phyloP scores from a whole-genome alignment of 2,329 filamentous ascomycete species.

The Fusarium camptoceras region DNA sequence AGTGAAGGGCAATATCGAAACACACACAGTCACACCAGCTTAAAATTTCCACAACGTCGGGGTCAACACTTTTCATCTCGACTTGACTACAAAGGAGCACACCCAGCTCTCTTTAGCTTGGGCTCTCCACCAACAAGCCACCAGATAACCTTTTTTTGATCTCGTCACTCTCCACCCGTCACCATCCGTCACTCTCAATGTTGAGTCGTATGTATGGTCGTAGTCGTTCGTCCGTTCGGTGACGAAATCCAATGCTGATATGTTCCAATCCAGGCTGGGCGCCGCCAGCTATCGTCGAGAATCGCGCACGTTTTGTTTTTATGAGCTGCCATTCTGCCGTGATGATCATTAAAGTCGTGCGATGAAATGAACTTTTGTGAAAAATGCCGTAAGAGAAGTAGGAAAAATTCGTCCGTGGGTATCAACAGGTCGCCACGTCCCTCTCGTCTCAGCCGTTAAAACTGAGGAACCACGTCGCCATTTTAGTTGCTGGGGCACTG shows the following conservation, averaged over 20 bases:
- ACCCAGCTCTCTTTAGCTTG: conserved; percentile 44
- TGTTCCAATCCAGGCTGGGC: conserved; percentile 47
- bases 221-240: conserved; percentile 41
- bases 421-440: conserved; percentile 58
- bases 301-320: conserved; percentile 46
- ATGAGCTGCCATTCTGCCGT: conserved; percentile 46
- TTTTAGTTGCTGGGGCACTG: conserved; percentile 85
- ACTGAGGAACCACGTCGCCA: conserved; percentile 44
- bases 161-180: conserved; percentile 46
- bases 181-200: conserved; percentile 46
- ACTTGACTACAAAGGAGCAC: conserved; percentile 54
- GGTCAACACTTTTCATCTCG: conserved; percentile 54
- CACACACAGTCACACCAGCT: conserved; percentile 47
- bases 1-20: conserved; percentile 39
- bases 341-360: conserved; percentile 50
- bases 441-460: conserved; percentile 45
- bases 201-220: conserved; percentile 43
- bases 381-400: conserved; percentile 47
- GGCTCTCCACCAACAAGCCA: conserved; percentile 40
- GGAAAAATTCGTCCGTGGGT: conserved; percentile 54
- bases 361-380: conserved; percentile 48
- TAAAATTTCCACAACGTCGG: conserved; percentile 44
- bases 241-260: conserved; percentile 50
- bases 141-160: conserved; percentile 41
- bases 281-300: conserved; percentile 40